Conservation (phyloP, 768 basidiomycete species). For the Tulasnella sp. region DNA sequence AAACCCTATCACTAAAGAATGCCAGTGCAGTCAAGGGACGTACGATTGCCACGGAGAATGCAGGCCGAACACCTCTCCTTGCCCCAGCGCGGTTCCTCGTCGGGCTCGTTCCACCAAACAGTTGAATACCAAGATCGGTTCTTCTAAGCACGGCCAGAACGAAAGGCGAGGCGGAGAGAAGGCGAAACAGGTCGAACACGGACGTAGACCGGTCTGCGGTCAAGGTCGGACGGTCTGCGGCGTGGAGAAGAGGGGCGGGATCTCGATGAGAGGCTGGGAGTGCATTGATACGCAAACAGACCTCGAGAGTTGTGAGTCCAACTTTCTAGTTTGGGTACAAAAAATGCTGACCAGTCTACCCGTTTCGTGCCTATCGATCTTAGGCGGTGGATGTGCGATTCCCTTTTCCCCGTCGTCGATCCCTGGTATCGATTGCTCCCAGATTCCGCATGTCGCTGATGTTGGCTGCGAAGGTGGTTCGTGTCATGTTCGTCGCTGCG, state of each 20-base stretch:
- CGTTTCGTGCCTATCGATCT: not conserved
- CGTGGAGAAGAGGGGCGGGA: not conserved
- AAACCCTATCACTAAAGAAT: not conserved
- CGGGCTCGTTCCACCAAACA: not conserved
- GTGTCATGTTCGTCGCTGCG: constrained; percentile 18
- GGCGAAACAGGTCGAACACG: not conserved
- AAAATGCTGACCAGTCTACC: not conserved
- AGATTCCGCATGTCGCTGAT: constrained; percentile 25
- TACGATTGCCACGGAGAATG: constrained; percentile 17
- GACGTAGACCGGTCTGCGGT: not conserved
- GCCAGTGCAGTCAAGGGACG: constrained; percentile 7
- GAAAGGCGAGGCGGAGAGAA: not conserved
- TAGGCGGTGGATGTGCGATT: constrained; percentile 27
- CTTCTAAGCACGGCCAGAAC: not conserved
- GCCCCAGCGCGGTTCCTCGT: not conserved
- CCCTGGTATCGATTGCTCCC: constrained; percentile 24
- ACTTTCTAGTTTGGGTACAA: too few relatives aligned
- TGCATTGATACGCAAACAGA: constrained; percentile 22
- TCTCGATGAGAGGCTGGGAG: constrained; percentile 15
- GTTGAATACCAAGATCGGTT: not conserved
- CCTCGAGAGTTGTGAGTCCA: constrained; percentile 27
- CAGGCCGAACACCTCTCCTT: not conserved
- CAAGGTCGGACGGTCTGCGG: constrained; percentile 15
- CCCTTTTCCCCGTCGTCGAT: constrained; percentile 12
- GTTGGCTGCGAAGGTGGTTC: constrained; percentile 20